phyloP scores from a whole-genome alignment of 495 filamentous ascomycete genomes.

The Aspergillus steynii region DNA sequence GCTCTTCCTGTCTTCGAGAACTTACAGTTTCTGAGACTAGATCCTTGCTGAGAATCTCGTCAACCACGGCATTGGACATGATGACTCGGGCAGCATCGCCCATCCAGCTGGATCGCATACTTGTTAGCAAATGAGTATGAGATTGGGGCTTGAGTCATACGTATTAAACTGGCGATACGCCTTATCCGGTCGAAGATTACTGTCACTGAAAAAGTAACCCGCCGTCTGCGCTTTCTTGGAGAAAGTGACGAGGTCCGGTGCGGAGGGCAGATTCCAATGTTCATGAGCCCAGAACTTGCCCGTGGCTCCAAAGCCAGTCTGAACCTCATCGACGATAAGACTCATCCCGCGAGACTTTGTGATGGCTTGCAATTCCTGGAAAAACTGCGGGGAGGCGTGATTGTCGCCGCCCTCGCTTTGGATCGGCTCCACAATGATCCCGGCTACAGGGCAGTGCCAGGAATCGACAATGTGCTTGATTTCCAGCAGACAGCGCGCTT shows the following conservation, averaged over 20 bases:
- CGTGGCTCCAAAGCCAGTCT: constrained; percentile 70
- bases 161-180: constrained; percentile 92
- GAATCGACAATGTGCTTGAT: constrained; percentile 70
- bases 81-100: constrained; percentile 79
- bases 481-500: constrained; percentile 72
- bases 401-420: constrained; percentile 91
- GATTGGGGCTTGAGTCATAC: neutral
- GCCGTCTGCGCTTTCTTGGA: constrained; percentile 89
- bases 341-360: constrained; percentile 72
- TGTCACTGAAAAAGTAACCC: constrained; percentile 81
- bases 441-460: constrained; percentile 68
- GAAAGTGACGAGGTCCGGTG: constrained; percentile 90
- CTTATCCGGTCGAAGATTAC: constrained; percentile 73
- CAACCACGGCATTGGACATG: constrained; percentile 76
- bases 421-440: constrained; percentile 79
- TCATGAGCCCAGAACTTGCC: constrained; percentile 92
- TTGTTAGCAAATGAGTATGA: neutral
- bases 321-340: constrained; percentile 87
- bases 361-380: constrained; percentile 68
- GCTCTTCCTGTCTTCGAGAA: neutral
- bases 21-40: constrained; percentile 65
- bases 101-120: constrained; percentile 61
- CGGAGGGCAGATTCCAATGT: constrained; percentile 73
- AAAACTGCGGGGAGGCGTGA: constrained; percentile 80
- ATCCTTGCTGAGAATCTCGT: constrained; percentile 71